Conservation (phyloP, 345 rosid genomes). For the Gynandropsis gynandra region DNA sequence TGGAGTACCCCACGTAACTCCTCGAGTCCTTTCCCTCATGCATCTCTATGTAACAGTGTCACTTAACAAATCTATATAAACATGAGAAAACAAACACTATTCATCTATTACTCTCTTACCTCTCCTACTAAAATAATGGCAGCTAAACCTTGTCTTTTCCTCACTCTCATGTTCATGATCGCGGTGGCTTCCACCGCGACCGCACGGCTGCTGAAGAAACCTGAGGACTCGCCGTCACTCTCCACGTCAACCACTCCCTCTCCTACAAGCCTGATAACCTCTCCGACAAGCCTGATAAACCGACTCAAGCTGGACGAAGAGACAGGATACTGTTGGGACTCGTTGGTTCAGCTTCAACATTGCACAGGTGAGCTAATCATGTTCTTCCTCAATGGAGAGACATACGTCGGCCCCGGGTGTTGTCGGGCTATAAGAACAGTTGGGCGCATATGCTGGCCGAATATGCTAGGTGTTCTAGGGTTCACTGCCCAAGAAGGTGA, state of each 20-base stretch:
- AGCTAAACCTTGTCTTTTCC: no score
- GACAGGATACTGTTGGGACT: slow-evolving; percentile 60
- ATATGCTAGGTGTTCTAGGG: slow-evolving; percentile 47
- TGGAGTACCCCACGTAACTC: no score
- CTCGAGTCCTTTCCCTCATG: no score
- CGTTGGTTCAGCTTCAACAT: slow-evolving; percentile 62
- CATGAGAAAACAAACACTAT: no score
- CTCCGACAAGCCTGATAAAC: slow-evolving; percentile 25
- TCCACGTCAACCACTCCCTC: no score
- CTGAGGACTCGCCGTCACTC: background rate
- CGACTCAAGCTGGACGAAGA: slow-evolving; percentile 41
- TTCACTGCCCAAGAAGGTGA: slow-evolving; percentile 60
- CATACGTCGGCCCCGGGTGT: slow-evolving; percentile 49
- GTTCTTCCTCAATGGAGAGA: slow-evolving; percentile 73
- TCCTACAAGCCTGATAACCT: slow-evolving; percentile 28
- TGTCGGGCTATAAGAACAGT: slow-evolving; percentile 55
- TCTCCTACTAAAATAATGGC: no score
- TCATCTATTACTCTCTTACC: no score
- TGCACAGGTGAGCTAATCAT: slow-evolving; percentile 65
- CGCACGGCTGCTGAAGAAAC: slow-evolving; percentile 25
- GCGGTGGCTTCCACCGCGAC: background rate
- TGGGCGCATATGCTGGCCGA: slow-evolving; percentile 53
- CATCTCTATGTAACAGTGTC: no score
- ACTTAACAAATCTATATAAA: no score
- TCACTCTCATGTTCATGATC: no score